These are phyloP conservation scores for Lodderomyces parapsilosis DNA, from an alignment of 1,139 yeast species.

Conservation along the genomic window DNA sequence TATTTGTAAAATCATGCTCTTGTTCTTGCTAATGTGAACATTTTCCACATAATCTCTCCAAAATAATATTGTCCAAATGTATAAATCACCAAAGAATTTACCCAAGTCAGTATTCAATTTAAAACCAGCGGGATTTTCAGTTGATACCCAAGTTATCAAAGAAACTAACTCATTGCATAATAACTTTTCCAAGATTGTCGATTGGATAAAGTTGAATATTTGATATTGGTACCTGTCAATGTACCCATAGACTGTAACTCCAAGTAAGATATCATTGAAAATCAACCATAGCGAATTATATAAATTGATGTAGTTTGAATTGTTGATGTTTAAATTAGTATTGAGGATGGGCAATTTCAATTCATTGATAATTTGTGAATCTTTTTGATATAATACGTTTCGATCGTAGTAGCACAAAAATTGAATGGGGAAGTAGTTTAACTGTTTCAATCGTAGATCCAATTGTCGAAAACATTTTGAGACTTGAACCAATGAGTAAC, in stretches of 20 bases:
- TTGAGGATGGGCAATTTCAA: constrained; percentile 39
- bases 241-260: constrained; percentile 56
- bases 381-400: constrained; percentile 24
- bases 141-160: constrained; percentile 73
- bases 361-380: constrained; percentile 20
- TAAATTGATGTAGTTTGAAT: constrained; percentile 80
- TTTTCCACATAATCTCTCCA: constrained; percentile 43
- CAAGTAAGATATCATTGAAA: constrained; percentile 76
- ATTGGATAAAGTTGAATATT: constrained; percentile 35
- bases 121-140: constrained; percentile 86
- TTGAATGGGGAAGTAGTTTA: constrained; percentile 80
- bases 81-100: constrained; percentile 79
- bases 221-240: constrained; percentile 43
- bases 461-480: constrained; percentile 76
- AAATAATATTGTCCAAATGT: constrained; percentile 77
- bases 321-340: constrained; percentile 40
- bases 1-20: constrained; percentile 2
- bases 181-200: constrained; percentile 31
- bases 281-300: constrained; percentile 90
- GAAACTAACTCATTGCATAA: constrained; percentile 36
- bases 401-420: constrained; percentile 54
- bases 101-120: constrained; percentile 88
- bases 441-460: constrained; percentile 74
- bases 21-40: not conserved
- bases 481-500: constrained; percentile 29